phyloP scores from a whole-genome alignment of 768 basidiomycete species.

The Suillus sp. region DNA sequence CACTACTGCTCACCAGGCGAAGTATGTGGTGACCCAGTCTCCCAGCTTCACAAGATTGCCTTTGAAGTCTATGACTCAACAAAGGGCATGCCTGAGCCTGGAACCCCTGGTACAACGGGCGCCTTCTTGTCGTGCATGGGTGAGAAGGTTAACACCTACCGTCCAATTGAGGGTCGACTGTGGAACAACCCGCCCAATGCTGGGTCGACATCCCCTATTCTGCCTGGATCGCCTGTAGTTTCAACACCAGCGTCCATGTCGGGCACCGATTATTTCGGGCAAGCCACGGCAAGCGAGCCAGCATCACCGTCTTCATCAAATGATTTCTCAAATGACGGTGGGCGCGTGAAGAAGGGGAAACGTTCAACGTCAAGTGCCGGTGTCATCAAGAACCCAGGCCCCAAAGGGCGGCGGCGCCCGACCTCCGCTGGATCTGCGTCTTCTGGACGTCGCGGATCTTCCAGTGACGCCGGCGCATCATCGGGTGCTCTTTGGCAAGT shows the following conservation, averaged over 20 bases:
- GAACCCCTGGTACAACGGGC: slow-evolving; percentile 76
- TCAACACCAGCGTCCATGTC: slow-evolving; percentile 60
- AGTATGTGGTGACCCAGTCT: slow-evolving; percentile 91
- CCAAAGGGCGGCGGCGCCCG: slow-evolving; percentile 66
- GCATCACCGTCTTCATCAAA: slow-evolving; percentile 64
- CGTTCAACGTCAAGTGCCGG: slow-evolving; percentile 75
- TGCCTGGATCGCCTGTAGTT: slow-evolving; percentile 71
- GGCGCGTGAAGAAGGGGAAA: slow-evolving; percentile 78
- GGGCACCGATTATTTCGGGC: slow-evolving; percentile 68
- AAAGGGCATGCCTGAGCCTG: slow-evolving; percentile 71
- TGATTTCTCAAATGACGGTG: slow-evolving; percentile 79
- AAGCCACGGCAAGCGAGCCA: slow-evolving; percentile 62
- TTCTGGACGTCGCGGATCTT: slow-evolving; percentile 65
- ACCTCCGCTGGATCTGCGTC: slow-evolving; percentile 75
- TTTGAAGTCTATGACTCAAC: slow-evolving; percentile 84
- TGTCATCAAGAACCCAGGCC: slow-evolving; percentile 37
- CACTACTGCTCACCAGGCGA: slow-evolving; percentile 84
- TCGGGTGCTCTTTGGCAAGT: slow-evolving; percentile 87
- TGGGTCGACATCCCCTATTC: slow-evolving; percentile 55
- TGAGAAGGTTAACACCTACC: slow-evolving; percentile 90
- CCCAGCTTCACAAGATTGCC: slow-evolving; percentile 93
- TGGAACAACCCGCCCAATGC: slow-evolving; percentile 59
- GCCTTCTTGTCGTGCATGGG: slow-evolving; percentile 91
- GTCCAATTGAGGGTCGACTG: slow-evolving; percentile 78
- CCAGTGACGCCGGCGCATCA: slow-evolving; percentile 67